These are phyloP conservation scores for Cinchona pubescens DNA, from an alignment of 257 asterid genomes.

Conservation along the genomic window DNA sequence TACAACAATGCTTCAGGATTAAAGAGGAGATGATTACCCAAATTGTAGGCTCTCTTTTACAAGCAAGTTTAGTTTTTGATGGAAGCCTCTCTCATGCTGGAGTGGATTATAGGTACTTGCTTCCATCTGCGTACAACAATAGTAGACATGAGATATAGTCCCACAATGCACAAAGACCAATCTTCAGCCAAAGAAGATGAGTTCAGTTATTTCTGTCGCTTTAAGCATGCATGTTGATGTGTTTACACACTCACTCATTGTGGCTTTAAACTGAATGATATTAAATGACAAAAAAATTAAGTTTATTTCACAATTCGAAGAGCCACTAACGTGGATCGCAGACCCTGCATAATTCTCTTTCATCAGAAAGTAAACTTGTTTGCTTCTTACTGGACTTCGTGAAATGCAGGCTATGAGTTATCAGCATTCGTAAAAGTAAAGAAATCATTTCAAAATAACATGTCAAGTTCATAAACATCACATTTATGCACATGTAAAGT, in stretches of 20 bases:
- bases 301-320: background rate
- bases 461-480: background rate
- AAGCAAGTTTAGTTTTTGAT: conserved; percentile 71
- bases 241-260: too few species aligned
- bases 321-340: background rate
- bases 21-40: conserved; percentile 49
- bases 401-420: background rate
- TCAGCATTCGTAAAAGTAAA: background rate
- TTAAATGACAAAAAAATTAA: background rate
- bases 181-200: conserved; percentile 11
- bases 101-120: conserved; percentile 67
- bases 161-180: conserved; percentile 5
- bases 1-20: background rate
- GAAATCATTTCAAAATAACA: background rate
- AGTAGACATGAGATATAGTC: conserved; percentile 22
- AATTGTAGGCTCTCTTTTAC: conserved; percentile 83
- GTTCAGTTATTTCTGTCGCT: conserved; percentile 2
- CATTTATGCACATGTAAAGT: background rate
- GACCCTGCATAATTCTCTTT: background rate
- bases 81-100: conserved; percentile 88
- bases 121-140: conserved; percentile 63
- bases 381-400: background rate
- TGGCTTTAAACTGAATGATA: background rate
- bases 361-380: background rate
- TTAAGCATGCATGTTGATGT: background rate